Conservation (phyloP, 2,329 filamentous ascomycete genomes). For the Drechslerella dactyloides region DNA sequence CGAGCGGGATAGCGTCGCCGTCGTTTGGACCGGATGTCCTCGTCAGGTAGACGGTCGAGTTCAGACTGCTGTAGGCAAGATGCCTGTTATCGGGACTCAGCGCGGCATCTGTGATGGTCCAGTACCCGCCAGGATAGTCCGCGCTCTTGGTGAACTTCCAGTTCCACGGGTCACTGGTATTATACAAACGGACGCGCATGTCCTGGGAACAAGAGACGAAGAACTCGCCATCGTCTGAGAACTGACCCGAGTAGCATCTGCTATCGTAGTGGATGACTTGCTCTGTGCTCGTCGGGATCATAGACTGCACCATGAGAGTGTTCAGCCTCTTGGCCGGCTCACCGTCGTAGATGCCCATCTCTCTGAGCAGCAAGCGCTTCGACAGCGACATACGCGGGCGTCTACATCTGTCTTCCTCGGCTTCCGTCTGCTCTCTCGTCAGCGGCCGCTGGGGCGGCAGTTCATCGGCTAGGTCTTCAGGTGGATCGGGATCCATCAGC, state of each 20-base stretch:
- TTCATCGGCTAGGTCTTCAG: not conserved
- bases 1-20: conserved; percentile 57
- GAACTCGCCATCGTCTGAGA: conserved; percentile 95
- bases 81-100: conserved; percentile 90
- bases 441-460: not conserved
- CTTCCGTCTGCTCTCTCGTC: conserved; percentile 58
- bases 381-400: conserved; percentile 68
- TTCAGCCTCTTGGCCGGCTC: conserved; percentile 63
- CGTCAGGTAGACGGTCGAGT: conserved; percentile 81
- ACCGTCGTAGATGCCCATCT: conserved; percentile 72
- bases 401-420: conserved; percentile 61
- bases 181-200: conserved; percentile 95
- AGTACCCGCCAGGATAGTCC: conserved; percentile 81
- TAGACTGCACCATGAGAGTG: conserved; percentile 30
- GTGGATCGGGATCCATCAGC: conserved; percentile 11
- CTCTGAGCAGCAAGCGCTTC: conserved; percentile 74
- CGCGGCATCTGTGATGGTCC: conserved; percentile 94
- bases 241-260: conserved; percentile 92
- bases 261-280: conserved; percentile 86
- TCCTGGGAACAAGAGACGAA: conserved; percentile 93
- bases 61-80: conserved; percentile 89
- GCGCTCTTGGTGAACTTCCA: conserved; percentile 97
- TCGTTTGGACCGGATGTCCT: conserved; percentile 69
- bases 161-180: conserved; percentile 91
- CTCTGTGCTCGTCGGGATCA: conserved; percentile 63